These are phyloP conservation scores for Ogataea polymorpha DNA, from an alignment of 805 yeast genomes.

Conservation along the genomic window DNA sequence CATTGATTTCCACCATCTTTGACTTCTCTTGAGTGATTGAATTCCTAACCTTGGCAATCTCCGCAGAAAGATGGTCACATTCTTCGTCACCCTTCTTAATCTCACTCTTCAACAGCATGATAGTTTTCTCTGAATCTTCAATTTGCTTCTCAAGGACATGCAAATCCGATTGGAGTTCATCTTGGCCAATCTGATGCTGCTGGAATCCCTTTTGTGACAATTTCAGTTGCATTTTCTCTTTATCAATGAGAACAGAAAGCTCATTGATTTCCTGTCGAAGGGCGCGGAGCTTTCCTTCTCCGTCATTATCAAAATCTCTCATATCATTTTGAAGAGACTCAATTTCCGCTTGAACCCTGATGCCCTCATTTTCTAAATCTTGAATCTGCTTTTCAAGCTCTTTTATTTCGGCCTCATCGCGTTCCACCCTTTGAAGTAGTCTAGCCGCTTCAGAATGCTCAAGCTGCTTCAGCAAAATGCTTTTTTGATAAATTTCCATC, in stretches of 20 bases:
- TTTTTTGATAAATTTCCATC: constrained; percentile 56
- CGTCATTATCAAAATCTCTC: constrained; percentile 74
- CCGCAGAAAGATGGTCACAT: constrained; percentile 27
- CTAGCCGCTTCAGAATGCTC: constrained; percentile 55
- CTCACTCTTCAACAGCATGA: constrained; percentile 36
- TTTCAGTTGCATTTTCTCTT: constrained; percentile 40
- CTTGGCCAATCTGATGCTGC: constrained; percentile 63
- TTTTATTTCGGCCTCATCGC: constrained; percentile 44
- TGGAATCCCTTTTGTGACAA: constrained; percentile 54
- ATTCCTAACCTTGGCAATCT: constrained; percentile 29
- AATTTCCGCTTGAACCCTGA: constrained; percentile 42
- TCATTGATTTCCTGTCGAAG: constrained; percentile 49
- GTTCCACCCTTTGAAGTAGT: constrained; percentile 48
- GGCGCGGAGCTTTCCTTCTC: constrained; percentile 73
- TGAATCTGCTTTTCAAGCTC: constrained; percentile 38
- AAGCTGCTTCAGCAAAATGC: constrained; percentile 51
- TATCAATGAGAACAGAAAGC: constrained; percentile 36
- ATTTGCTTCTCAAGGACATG: constrained; percentile 42
- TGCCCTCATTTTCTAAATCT: constrained; percentile 33
- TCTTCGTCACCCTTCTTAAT: constrained; percentile 24
- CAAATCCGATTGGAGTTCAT: constrained; percentile 62
- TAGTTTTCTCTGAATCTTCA: constrained; percentile 32
- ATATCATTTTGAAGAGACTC: constrained; percentile 66
- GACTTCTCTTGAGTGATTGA: constrained; percentile 54
- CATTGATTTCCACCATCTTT: constrained; percentile 64